Percentiles rank a stretch among this genome's conserved stretches.
These are phyloP conservation scores for Calvatia gigantea DNA, from an alignment of 768 basidiomycete genomes.

Conservation along the genomic window DNA sequence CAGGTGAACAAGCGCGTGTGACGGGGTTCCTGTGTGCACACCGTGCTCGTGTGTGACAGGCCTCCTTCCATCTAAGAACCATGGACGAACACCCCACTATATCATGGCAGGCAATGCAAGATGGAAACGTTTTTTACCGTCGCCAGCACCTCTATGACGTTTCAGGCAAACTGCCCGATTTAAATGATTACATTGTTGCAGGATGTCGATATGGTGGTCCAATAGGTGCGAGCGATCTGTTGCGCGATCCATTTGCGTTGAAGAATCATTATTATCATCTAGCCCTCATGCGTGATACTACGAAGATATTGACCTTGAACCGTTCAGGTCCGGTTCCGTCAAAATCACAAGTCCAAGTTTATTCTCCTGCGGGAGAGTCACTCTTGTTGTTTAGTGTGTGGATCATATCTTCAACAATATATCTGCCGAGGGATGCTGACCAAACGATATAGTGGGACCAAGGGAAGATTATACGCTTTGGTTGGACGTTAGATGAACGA, in stretches of 20 bases:
- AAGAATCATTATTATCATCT: neutral
- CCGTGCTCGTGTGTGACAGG: neutral
- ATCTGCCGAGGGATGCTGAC: conserved; percentile 15
- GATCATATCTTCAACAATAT: conserved; percentile 30
- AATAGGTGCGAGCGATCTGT: conserved; percentile 49
- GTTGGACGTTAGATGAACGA: conserved; percentile 81
- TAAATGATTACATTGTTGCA: conserved; percentile 76
- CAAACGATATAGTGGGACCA: conserved; percentile 78
- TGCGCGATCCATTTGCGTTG: neutral
- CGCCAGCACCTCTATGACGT: conserved; percentile 83
- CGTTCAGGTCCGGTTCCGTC: conserved; percentile 51
- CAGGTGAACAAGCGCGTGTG: neutral
- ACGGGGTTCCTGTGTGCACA: neutral
- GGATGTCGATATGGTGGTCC: conserved; percentile 88
- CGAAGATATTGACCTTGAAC: conserved; percentile 73
- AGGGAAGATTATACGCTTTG: conserved; percentile 74
- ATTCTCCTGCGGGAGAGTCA: conserved; percentile 79
- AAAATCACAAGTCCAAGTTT: conserved; percentile 84
- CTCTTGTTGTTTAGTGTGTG: conserved; percentile 70
- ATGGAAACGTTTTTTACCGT: conserved; percentile 84
- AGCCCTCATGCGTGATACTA: conserved; percentile 88
- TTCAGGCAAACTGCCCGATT: conserved; percentile 70
- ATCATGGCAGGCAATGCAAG: conserved; percentile 89
- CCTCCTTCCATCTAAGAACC: conserved; percentile 7
- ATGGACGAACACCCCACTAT: conserved; percentile 71